Evolutionary conservation across 306 rosid species (phyloP), one percentile per base, ranked within the genome.

Genomic region (Pterocarpus macrocarpus): DNA sequence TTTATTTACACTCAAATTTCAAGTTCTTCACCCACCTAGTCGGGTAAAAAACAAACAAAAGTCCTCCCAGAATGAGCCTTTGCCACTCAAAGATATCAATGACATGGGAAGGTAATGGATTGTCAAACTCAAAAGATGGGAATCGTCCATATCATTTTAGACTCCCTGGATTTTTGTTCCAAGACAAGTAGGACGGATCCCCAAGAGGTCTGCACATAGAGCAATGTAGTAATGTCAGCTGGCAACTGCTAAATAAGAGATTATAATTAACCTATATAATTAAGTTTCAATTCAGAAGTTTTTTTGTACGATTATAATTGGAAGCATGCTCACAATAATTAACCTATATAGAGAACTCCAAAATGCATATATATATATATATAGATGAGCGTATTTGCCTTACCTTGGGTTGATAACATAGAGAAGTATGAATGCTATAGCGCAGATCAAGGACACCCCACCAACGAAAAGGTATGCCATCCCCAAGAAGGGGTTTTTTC

Each of bases 361-460:
- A n/a, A n/a, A n/a, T n/a, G n/a, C n/a, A 22, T 22, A 22, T 22
- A 22, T 22, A 22, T 22, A 22, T 22, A 22, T 22, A 22, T 22
- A 22, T 22, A 22, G 28, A 22, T 22, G 28, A 22, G 28, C 28
- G 62, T 38, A 34, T 55, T 69, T 45, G 9, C 4, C 73, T 82
- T 67, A 92, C 98, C 98, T 95, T 73, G 97, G 98, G 82, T 85
- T 92, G 75, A 95, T 67, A 50, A 91, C 90, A 77, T 91, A 90
- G 8, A 91, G 78, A 82, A 92, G 88, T 65, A 90, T 84, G 91
- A 92, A 94, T 55, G 57, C 66, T 59, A 92, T 78, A 4, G 94
- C 89, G 33, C 81, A 85, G 66, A 85, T 69, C 81, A 92, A 80
- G 87, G 90, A 91, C 11, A 90, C 7, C 17, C 87, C 91, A n/a